Percentiles rank a stretch among this genome's conserved stretches.
These are phyloP conservation scores for Reticulascus tulasneorum DNA, from an alignment of 2,329 filamentous ascomycete species.

Conservation along the genomic window DNA sequence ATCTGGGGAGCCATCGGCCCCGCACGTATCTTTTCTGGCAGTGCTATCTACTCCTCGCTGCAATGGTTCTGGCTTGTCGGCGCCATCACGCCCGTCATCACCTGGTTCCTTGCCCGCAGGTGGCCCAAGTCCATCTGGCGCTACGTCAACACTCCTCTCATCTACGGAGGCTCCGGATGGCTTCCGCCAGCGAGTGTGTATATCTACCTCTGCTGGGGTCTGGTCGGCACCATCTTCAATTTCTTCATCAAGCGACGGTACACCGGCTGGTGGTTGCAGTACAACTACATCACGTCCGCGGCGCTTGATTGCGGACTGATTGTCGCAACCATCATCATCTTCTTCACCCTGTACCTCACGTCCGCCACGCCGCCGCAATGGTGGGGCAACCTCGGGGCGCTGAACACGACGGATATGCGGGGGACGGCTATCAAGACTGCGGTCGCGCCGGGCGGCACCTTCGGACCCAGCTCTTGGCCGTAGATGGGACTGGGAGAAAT, in stretches of 20 bases:
- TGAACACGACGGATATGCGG: constrained; percentile 42
- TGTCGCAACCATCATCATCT: constrained; percentile 63
- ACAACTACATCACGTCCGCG: constrained; percentile 72
- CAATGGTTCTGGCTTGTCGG: constrained; percentile 72
- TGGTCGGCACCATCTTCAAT: constrained; percentile 66
- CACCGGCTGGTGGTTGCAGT: constrained; percentile 72
- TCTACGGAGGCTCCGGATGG: constrained; percentile 61
- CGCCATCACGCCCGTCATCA: constrained; percentile 56
- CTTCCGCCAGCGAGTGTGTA: constrained; percentile 68
- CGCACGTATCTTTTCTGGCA: constrained; percentile 61
- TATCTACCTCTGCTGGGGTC: constrained; percentile 68
- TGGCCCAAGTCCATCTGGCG: constrained; percentile 60
- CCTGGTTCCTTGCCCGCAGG: constrained; percentile 58
- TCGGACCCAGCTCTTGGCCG: constrained; percentile 48
- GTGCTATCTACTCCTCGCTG: constrained; percentile 58
- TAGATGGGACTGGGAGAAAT: constrained; percentile 20
- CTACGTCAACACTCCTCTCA: constrained; percentile 64
- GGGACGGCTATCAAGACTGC: constrained; percentile 38
- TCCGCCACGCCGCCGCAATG: constrained; percentile 52
- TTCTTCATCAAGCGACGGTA: constrained; percentile 61
- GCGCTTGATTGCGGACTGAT: constrained; percentile 67
- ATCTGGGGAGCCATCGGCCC: constrained; percentile 74
- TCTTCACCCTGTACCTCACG: constrained; percentile 63
- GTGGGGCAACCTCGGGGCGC: constrained; percentile 54
- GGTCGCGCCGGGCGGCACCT: constrained; percentile 39